Evolutionary conservation across 495 filamentous ascomycete species (phyloP).

Genomic region (Apiosordaria backusii): DNA sequence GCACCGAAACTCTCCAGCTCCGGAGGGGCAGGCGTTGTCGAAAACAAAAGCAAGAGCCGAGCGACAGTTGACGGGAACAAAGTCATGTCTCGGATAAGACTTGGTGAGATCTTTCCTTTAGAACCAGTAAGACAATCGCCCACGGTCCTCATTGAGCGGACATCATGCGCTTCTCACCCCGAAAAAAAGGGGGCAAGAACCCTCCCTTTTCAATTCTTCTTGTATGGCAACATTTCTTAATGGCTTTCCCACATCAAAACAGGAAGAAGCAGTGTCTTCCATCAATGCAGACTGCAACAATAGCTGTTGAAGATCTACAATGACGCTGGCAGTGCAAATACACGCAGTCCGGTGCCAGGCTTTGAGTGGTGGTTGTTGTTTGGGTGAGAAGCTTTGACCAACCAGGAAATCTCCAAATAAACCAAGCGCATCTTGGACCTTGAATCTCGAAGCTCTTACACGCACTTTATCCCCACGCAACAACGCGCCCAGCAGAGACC

Average conservation of each 20-base stretch:
- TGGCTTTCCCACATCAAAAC: neutral
- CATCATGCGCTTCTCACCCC: neutral
- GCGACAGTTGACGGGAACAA: neutral
- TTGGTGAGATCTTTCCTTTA: neutral
- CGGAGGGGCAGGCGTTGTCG: neutral
- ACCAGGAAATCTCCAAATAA: slow-evolving; percentile 29
- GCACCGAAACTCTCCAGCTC: neutral
- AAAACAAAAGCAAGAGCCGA: neutral
- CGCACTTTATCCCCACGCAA: neutral
- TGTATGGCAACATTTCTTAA: neutral
- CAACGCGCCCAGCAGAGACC: neutral
- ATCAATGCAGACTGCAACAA: neutral
- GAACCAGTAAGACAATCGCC: neutral
- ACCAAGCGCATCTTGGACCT: neutral
- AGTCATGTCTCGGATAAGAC: neutral
- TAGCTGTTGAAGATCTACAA: neutral
- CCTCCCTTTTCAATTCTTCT: neutral
- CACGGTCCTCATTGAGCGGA: neutral
- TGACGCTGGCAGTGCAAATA: neutral
- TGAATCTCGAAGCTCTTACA: neutral
- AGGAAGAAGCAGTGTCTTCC: neutral
- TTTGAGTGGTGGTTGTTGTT: slow-evolving; percentile 1
- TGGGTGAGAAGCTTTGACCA: slow-evolving; percentile 19
- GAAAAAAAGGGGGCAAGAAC: neutral
- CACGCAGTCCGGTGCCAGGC: neutral